These are phyloP conservation scores for Suillus variegatus DNA, from an alignment of 768 basidiomycete genomes.

Conservation along the genomic window DNA sequence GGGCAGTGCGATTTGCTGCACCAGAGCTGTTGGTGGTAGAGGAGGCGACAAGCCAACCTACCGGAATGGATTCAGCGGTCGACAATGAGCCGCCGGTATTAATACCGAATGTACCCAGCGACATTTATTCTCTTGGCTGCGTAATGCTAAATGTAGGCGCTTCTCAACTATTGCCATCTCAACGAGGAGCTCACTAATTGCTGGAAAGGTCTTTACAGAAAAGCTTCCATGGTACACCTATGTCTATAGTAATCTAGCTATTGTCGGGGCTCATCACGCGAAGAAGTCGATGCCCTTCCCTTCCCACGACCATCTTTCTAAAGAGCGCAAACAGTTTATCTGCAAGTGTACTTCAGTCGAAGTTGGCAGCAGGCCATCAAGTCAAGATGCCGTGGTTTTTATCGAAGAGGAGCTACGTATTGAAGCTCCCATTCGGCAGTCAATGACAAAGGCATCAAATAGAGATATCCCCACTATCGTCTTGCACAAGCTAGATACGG, in stretches of 20 bases:
- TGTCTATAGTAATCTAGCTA: neutral
- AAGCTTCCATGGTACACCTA: neutral
- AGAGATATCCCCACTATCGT: no score
- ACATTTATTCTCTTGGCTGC: constrained; percentile 47
- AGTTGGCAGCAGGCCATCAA: neutral
- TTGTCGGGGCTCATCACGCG: neutral
- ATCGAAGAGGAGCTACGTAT: neutral
- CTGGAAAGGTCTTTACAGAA: neutral
- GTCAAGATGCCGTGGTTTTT: neutral
- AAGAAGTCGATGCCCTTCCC: neutral
- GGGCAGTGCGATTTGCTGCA: constrained; percentile 47
- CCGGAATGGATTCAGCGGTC: neutral
- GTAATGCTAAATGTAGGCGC: constrained; percentile 24
- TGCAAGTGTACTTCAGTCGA: neutral
- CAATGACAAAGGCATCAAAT: neutral
- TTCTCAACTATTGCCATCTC: constrained; percentile 29
- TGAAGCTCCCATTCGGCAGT: neutral
- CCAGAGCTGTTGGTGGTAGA: constrained; percentile 31
- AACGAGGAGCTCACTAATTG: neutral
- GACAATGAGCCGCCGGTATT: neutral
- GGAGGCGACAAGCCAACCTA: neutral
- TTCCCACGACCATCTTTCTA: neutral
- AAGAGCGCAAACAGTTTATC: neutral
- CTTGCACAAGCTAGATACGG: neutral
- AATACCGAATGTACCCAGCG: constrained; percentile 23